These are phyloP conservation scores for Pseudocercospora musae DNA, from an alignment of 2,329 filamentous ascomycete species.

Conservation along the genomic window DNA sequence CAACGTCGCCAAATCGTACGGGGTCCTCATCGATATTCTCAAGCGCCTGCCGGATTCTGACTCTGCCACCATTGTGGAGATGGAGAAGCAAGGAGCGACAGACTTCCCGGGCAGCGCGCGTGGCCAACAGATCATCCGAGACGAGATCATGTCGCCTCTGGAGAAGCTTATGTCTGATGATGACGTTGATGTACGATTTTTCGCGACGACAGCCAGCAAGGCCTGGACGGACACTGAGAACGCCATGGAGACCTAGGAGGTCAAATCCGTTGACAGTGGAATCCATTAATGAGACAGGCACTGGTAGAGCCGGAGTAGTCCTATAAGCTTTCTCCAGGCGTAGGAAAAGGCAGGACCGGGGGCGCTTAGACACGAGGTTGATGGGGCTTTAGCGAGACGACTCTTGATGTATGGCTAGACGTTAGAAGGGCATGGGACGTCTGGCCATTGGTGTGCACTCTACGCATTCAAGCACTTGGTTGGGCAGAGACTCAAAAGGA, in stretches of 20 bases:
- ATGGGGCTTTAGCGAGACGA: constrained; percentile 1
- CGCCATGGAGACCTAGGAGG: constrained; percentile 36
- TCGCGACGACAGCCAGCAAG: constrained; percentile 82
- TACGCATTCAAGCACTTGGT: constrained; percentile 1
- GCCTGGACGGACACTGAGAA: constrained; percentile 37
- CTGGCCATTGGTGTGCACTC: background rate
- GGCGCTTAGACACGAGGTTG: background rate
- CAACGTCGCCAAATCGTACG: constrained; percentile 98
- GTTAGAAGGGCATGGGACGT: constrained; percentile 4
- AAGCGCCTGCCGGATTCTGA: constrained; percentile 85
- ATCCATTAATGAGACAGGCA: background rate
- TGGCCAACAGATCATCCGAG: constrained; percentile 34
- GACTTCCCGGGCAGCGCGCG: constrained; percentile 44
- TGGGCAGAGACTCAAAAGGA: constrained; percentile 2
- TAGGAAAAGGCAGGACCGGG: background rate
- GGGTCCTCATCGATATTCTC: constrained; percentile 83
- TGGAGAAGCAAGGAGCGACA: constrained; percentile 73
- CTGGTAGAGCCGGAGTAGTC: background rate
- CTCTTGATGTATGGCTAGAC: background rate
- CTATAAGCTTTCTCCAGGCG: background rate
- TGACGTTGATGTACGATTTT: constrained; percentile 97
- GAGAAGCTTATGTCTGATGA: constrained; percentile 96
- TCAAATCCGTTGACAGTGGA: constrained; percentile 3
- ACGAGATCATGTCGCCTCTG: constrained; percentile 78
- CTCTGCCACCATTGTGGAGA: constrained; percentile 65